Evolutionary conservation across 169 alveolate genomes (phyloP).

Genomic region (Plasmodium relictum): DNA sequence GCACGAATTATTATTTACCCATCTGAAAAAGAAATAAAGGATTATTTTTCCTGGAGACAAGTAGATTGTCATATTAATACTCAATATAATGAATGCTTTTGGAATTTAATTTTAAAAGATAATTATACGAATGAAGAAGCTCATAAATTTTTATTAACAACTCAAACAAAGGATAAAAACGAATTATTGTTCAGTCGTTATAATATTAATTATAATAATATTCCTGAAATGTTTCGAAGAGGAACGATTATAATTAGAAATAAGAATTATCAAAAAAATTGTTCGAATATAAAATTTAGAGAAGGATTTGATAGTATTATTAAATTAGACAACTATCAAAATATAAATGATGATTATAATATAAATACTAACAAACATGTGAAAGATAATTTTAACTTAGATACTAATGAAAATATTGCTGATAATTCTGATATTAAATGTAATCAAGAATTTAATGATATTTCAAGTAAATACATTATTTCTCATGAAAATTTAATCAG

Average conservation of each 20-base stretch:
- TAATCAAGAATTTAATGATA: not conserved
- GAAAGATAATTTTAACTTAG: not conserved
- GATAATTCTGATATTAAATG: not conserved
- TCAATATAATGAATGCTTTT: conserved; percentile 96
- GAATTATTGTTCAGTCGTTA: conserved; percentile 91
- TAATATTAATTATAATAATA: conserved; percentile 92
- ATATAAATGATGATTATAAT: not conserved
- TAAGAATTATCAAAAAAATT: conserved; percentile 9
- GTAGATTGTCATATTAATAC: conserved; percentile 97
- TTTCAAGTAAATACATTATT: not conserved
- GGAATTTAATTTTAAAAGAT: conserved; percentile 93
- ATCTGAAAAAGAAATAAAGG: conserved; percentile 88
- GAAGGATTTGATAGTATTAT: not conserved
- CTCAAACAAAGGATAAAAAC: conserved; percentile 92
- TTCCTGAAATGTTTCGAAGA: conserved; percentile 82
- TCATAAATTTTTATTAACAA: conserved; percentile 85
- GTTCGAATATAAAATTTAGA: not conserved
- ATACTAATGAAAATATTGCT: not conserved
- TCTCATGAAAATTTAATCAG: conserved; percentile 61
- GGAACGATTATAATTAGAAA: conserved; percentile 45
- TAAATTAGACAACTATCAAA: not conserved
- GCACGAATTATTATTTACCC: conserved; percentile 95
- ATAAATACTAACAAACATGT: not conserved
- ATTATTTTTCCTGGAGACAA: conserved; percentile 94
- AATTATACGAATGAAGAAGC: conserved; percentile 89